Evolutionary conservation across 345 rosid genomes (phyloP).

Genomic region (Turnera subulata): DNA sequence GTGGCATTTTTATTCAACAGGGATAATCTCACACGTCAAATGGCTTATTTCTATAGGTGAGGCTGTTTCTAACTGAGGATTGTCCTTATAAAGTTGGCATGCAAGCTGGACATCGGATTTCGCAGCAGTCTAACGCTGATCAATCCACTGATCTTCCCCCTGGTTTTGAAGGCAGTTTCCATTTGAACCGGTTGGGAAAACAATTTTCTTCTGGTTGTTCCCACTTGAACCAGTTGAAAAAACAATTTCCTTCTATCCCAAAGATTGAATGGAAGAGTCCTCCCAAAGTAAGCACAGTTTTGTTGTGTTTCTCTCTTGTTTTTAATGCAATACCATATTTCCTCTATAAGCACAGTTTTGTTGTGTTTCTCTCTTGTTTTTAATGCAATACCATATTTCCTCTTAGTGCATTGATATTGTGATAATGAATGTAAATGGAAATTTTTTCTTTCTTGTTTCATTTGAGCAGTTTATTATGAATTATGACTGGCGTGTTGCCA

Average conservation of each 20-base stretch:
- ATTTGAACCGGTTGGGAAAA: conserved; percentile 13
- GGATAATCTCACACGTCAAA: no score
- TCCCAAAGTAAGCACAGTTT: conserved; percentile 34
- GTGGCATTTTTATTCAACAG: no score
- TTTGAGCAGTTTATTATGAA: conserved; percentile 37
- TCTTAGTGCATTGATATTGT: no score
- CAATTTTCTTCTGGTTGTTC: conserved; percentile 5
- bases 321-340: no score
- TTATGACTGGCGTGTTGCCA: conserved; percentile 36
- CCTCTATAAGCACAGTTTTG: conserved; percentile 23
- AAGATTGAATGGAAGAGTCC: conserved; percentile 45
- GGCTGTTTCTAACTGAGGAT: conserved; percentile 40
- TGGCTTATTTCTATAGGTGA: conserved; percentile 32
- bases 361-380: not conserved
- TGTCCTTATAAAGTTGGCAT: conserved; percentile 44
- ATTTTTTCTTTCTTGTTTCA: not conserved
- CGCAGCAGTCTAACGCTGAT: conserved; percentile 11
- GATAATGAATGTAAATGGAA: no score
- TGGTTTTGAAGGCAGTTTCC: conserved; percentile 35
- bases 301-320: not conserved
- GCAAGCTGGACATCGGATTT: conserved; percentile 17
- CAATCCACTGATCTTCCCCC: conserved; percentile 35
- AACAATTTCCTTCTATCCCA: conserved; percentile 21
- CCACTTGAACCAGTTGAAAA: conserved; percentile 14
- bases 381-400: no score